Base-by-base conservation (phyloP, 306 rosid genomes). In the Cotoneaster glaucophyllus region DNA sequence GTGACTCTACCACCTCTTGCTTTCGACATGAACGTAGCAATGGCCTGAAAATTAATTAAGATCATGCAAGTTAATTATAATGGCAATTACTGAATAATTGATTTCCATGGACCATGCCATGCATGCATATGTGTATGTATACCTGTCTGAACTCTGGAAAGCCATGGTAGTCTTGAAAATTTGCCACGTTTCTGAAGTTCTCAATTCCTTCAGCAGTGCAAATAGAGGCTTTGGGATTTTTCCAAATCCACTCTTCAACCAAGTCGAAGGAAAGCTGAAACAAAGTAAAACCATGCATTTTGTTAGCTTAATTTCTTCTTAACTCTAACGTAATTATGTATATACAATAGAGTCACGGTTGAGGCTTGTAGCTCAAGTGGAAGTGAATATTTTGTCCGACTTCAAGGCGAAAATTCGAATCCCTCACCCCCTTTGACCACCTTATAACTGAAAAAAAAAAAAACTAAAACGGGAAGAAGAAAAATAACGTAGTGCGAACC, bases 111-210 rank as follows among this genome's bases (percentile, higher is more conserved):
- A n/a, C 19, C 11, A 14, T 37, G 14, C 11, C 68, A 63, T 50
- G 26, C 34, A 70, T 34, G 28, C 31, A 19, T 10, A 21, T 28
- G 4, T 39, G 24, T n/a, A 24, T 57, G 2, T 31, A 5, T 86
- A 95, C 98, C 69, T 77, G 84, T 86, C 87, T 85, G 70, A 95
- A 95, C 84, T 85, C 84, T 26, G 86, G 82, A 26, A 95, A 58
- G 15, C 98, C 98, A 67, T 95, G 97, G 48, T 95, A 95, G 69
- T 95, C 98, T 69, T 95, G 98, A 43, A 86, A 95, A 84, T 71
- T 89, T 0, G 92, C 96, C 69, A 92, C 88, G 67, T 84, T 34
- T 73, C 76, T 86, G 86, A 95, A 89, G 52, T 84, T 81, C 61
- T 78, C 22, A n/a, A 89, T 45, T 67, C 98, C 98, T 80, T 89